These are phyloP conservation scores for Medicago ruthenica DNA, from an alignment of 306 rosid species.

Conservation along the genomic window DNA sequence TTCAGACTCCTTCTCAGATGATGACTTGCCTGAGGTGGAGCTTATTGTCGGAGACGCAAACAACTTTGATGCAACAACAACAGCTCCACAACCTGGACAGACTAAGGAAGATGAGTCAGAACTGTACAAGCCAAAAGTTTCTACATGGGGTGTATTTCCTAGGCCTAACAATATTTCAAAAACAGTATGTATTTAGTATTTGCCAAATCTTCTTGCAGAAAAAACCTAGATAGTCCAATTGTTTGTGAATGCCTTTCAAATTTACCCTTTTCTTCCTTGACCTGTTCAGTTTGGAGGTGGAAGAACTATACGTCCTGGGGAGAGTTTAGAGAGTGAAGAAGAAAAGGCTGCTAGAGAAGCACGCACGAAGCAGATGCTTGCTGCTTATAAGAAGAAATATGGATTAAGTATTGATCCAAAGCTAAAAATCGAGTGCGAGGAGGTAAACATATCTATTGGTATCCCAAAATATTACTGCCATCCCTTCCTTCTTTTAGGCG, in stretches of 20 bases:
- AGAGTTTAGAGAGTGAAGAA: slow-evolving; percentile 78
- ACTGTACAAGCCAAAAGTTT: slow-evolving; percentile 85
- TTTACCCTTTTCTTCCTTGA: not conserved
- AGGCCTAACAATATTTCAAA: slow-evolving; percentile 87
- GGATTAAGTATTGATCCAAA: slow-evolving; percentile 73
- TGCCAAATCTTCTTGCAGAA: slow-evolving; percentile 20
- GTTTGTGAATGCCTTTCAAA: slow-evolving; percentile 13
- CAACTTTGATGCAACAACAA: slow-evolving; percentile 53
- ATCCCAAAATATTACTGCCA: slow-evolving; percentile 5
- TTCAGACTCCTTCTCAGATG: slow-evolving; percentile 61
- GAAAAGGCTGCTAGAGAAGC: slow-evolving; percentile 81
- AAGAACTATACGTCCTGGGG: slow-evolving; percentile 73
- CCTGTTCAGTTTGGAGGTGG: slow-evolving; percentile 86
- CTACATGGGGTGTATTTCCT: slow-evolving; percentile 97
- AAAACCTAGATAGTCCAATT: slow-evolving; percentile 8
- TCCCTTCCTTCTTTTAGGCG: slow-evolving; percentile 15
- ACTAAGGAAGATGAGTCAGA: slow-evolving; percentile 56
- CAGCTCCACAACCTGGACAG: slow-evolving; percentile 46
- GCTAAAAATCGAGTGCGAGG: slow-evolving; percentile 75
- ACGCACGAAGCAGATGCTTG: slow-evolving; percentile 68
- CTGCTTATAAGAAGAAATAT: slow-evolving; percentile 68
- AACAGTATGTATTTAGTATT: slow-evolving; percentile 58
- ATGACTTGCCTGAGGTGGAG: slow-evolving; percentile 76
- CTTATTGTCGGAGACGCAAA: slow-evolving; percentile 74
- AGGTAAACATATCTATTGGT: slow-evolving; percentile 48